These are phyloP conservation scores for Phytopythium sindhum DNA, from an alignment of 352 stramenopile genomes.

Conservation along the genomic window DNA sequence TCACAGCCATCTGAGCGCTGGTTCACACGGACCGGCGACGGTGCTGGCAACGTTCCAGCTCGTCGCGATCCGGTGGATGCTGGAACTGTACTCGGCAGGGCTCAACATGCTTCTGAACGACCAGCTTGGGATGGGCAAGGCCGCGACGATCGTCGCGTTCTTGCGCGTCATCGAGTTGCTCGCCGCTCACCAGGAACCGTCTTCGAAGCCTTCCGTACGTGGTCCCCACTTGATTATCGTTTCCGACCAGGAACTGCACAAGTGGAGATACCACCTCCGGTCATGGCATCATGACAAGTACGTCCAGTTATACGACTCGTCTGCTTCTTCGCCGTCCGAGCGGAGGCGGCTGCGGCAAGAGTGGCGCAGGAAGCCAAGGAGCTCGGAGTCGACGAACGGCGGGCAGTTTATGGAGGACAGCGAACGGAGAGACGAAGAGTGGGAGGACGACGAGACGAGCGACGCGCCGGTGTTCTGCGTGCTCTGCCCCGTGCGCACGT, in stretches of 20 bases:
- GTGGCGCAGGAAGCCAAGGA: conserved; percentile 39
- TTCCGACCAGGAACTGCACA: conserved; percentile 69
- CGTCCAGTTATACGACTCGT: conserved; percentile 58
- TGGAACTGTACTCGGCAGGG: conserved; percentile 58
- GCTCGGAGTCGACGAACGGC: neutral
- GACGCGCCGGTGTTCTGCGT: conserved; percentile 53
- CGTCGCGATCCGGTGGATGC: conserved; percentile 76
- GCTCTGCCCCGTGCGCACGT: conserved; percentile 53
- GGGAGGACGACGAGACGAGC: conserved; percentile 47
- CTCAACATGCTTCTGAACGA: conserved; percentile 83
- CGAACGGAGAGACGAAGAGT: conserved; percentile 30
- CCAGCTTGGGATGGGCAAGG: conserved; percentile 85
- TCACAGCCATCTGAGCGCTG: conserved; percentile 2
- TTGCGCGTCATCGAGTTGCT: conserved; percentile 53
- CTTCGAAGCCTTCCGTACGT: neutral
- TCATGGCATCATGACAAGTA: conserved; percentile 45
- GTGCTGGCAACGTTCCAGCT: conserved; percentile 76
- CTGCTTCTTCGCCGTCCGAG: conserved; percentile 19
- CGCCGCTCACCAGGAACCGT: conserved; percentile 3
- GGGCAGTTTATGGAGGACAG: conserved; percentile 23
- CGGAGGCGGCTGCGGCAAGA: conserved; percentile 46
- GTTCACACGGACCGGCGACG: conserved; percentile 17
- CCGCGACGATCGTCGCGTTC: conserved; percentile 70
- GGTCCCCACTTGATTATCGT: conserved; percentile 79
- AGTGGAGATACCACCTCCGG: conserved; percentile 73